These are phyloP conservation scores for Massarina eburnea DNA, from an alignment of 2,329 filamentous ascomycete species.

Conservation along the genomic window DNA sequence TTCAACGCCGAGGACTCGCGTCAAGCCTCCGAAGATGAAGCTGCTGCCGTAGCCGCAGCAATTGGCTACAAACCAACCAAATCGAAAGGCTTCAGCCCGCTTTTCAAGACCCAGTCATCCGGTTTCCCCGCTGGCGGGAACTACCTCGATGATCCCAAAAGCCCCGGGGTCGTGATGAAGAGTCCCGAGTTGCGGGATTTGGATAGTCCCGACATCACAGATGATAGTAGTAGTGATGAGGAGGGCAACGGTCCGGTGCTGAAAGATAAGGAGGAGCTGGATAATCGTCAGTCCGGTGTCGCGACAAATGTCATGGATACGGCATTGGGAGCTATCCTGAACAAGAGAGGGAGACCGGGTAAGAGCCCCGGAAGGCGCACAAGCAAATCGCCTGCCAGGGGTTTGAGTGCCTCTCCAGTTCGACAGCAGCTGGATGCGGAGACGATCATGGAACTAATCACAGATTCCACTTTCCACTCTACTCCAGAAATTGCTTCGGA, in stretches of 20 bases:
- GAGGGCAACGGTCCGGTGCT: slow-evolving; percentile 29
- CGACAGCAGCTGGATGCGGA: too few species aligned
- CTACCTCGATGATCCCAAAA: slow-evolving; percentile 29
- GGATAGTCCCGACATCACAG: slow-evolving; percentile 43
- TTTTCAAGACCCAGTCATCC: slow-evolving; percentile 28
- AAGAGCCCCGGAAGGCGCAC: not conserved
- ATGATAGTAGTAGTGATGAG: slow-evolving; percentile 36
- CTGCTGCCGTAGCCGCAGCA: slow-evolving; percentile 53
- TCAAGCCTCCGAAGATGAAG: slow-evolving; percentile 47
- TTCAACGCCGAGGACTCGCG: slow-evolving; percentile 43
- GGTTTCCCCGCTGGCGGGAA: slow-evolving; percentile 15
- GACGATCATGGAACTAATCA: too few species aligned
- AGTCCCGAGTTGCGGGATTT: slow-evolving; percentile 42
- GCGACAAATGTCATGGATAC: slow-evolving; percentile 2
- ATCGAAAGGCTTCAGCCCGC: slow-evolving; percentile 27
- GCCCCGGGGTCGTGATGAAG: slow-evolving; percentile 43
- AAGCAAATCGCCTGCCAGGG: not conserved
- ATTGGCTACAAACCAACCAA: slow-evolving; percentile 44
- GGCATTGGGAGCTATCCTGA: not conserved
- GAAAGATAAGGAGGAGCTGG: not conserved
- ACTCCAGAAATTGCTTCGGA: too few species aligned
- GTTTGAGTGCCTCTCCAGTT: too few species aligned
- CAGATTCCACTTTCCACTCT: too few species aligned
- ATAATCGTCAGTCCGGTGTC: not conserved
- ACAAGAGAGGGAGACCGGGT: not conserved